A percentile compares a stretch with the other conserved stretches of the same genome.
Evolutionary conservation across 1,284 basidiomycete genomes (phyloP).

Genomic region (Macrocystidia cucumis): DNA sequence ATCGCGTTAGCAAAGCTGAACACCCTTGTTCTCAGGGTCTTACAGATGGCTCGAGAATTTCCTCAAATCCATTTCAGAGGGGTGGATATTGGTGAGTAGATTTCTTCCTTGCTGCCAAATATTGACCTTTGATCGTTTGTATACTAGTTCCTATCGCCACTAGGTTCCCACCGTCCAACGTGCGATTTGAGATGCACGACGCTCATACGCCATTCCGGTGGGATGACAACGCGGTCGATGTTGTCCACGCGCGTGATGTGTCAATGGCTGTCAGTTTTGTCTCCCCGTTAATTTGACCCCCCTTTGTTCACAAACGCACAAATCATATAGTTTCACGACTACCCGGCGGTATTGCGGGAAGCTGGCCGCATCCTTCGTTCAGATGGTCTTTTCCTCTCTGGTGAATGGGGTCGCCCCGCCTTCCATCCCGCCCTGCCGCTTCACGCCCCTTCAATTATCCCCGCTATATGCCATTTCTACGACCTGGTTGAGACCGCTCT

Average conservation of each 20-base stretch:
- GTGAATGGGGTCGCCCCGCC: constrained; percentile 42
- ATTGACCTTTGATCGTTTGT: constrained; percentile 4
- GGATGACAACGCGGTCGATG: constrained; percentile 41
- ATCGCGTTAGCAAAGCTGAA: too few species aligned
- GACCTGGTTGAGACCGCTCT: constrained; percentile 30
- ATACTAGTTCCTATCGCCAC: constrained; percentile 61
- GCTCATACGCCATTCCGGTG: constrained; percentile 43
- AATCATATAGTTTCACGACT: constrained; percentile 37
- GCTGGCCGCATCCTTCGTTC: constrained; percentile 51
- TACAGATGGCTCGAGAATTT: constrained; percentile 63
- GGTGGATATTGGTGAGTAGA: constrained; percentile 57
- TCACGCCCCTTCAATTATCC: constrained; percentile 27
- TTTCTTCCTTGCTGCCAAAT: constrained; percentile 5
- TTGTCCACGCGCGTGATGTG: constrained; percentile 54
- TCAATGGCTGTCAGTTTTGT: constrained; percentile 46
- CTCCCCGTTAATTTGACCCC: constrained; percentile 4
- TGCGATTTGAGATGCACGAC: constrained; percentile 57
- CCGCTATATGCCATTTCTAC: constrained; percentile 35
- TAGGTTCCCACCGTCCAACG: constrained; percentile 48
- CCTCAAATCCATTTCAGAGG: constrained; percentile 57
- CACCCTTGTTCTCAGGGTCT: constrained; percentile 42
- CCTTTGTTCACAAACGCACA: constrained; percentile 3
- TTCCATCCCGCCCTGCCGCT: constrained; percentile 27
- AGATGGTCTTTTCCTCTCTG: constrained; percentile 57
- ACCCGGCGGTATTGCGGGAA: constrained; percentile 42